phyloP scores from a whole-genome alignment of 768 basidiomycete species.

The Auricularia sp. region DNA sequence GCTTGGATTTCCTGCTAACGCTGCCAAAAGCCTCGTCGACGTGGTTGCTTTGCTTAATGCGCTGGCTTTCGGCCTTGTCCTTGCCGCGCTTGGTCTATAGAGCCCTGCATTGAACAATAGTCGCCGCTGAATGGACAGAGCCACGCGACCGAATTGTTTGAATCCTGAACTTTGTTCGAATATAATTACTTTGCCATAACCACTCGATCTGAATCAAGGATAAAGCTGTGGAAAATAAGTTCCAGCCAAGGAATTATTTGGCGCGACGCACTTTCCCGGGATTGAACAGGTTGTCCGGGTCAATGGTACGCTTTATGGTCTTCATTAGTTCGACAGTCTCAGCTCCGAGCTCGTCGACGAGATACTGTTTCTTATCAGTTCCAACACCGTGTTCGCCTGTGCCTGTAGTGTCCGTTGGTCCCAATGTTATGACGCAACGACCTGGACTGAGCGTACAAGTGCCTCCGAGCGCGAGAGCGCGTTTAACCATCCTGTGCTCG shows the following conservation, averaged over 20 bases:
- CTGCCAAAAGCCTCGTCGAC: background rate
- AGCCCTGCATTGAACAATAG: too few species aligned
- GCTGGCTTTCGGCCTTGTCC: background rate
- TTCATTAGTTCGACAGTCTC: constrained; percentile 45
- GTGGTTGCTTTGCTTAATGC: background rate
- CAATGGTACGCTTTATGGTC: constrained; percentile 35
- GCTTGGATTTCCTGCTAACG: background rate
- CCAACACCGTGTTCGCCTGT: constrained; percentile 40
- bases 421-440: background rate
- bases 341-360: constrained; percentile 36
- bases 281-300: constrained; percentile 39
- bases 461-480: constrained; percentile 27
- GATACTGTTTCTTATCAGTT: constrained; percentile 38
- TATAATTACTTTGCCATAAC: too few species aligned
- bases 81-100: background rate
- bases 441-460: constrained; percentile 19
- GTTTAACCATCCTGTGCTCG: constrained; percentile 24
- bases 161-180: too few species aligned
- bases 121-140: too few species aligned
- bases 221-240: background rate
- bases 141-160: too few species aligned
- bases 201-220: background rate
- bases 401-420: constrained; percentile 12
- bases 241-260: background rate
- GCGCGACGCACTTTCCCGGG: constrained; percentile 30